These are phyloP conservation scores for Balakata baccata DNA, from an alignment of 345 rosid genomes.

Conservation along the genomic window DNA sequence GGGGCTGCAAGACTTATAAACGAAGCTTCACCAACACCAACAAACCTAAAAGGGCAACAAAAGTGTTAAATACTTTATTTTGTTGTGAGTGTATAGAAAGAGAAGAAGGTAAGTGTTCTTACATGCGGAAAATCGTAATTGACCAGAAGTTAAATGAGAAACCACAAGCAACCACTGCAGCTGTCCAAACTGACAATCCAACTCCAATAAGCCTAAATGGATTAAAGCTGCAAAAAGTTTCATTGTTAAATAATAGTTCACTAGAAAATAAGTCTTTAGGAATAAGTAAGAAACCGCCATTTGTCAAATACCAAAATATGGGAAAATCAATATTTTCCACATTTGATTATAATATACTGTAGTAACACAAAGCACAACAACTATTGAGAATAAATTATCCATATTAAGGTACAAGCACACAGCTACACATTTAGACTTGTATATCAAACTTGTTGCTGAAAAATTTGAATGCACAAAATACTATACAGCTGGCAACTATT, in stretches of 20 bases:
- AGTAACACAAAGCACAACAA: neutral
- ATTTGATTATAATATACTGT: neutral
- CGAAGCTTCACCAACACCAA: conserved; percentile 98
- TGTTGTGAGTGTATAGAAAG: neutral
- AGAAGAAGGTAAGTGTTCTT: conserved; percentile 24
- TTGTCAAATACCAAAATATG: neutral
- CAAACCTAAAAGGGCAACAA: conserved; percentile 57
- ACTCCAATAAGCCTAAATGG: conserved; percentile 95
- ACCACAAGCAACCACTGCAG: conserved; percentile 76
- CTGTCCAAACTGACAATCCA: conserved; percentile 85
- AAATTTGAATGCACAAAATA: neutral
- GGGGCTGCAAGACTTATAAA: conserved; percentile 98
- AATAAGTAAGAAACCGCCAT: neutral
- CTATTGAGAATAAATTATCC: neutral
- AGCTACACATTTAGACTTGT: neutral
- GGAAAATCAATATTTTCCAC: neutral
- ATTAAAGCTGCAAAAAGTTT: conserved; percentile 54
- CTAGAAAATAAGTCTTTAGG: neutral
- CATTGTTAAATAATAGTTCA: conserved; percentile 19
- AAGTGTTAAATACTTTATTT: neutral
- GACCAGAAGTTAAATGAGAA: conserved; percentile 84
- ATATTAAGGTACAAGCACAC: neutral
- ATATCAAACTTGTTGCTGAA: neutral
- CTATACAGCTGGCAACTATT: neutral
- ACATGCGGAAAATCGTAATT: conserved; percentile 84